Percentiles rank a stretch among this genome's conserved stretches.
phyloP scores from a whole-genome alignment of 2,329 filamentous ascomycete genomes.

The Diplodia mutila region DNA sequence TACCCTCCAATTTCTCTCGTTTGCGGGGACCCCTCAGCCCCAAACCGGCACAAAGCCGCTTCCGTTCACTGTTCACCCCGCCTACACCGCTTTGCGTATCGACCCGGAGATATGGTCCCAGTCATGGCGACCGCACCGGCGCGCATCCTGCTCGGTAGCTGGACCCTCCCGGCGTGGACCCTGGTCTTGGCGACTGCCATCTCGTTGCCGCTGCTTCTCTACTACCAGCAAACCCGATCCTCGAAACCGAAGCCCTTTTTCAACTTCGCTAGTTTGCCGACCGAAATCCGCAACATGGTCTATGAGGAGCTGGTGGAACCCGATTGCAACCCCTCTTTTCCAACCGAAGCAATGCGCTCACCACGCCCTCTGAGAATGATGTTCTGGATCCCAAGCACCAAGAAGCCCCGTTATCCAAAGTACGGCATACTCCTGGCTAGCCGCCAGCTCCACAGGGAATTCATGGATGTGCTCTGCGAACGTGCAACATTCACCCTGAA shows the following conservation, averaged over 20 bases:
- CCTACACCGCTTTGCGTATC: not conserved
- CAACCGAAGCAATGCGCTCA: slow-evolving; percentile 8
- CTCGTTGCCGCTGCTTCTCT: slow-evolving; percentile 25
- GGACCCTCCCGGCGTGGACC: slow-evolving; percentile 15
- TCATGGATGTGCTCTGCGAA: slow-evolving; percentile 40
- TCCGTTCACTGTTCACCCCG: not conserved
- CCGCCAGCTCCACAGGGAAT: slow-evolving; percentile 41
- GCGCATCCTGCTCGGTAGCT: not conserved
- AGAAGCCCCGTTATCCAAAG: slow-evolving; percentile 3
- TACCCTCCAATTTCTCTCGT: not conserved
- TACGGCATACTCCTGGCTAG: slow-evolving; percentile 34
- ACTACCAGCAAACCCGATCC: not conserved
- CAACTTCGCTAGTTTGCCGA: slow-evolving; percentile 27
- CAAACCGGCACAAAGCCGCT: not conserved
- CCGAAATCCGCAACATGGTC: slow-evolving; percentile 27
- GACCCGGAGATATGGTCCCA: not conserved
- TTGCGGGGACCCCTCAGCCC: not conserved
- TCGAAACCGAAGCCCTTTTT: slow-evolving; percentile 19
- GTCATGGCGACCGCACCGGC: not conserved
- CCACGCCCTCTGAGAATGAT: not conserved
- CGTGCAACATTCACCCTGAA: slow-evolving; percentile 38
- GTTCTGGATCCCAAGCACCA: not conserved
- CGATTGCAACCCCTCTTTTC: slow-evolving; percentile 7
- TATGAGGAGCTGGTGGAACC: slow-evolving; percentile 28
- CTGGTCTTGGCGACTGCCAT: slow-evolving; percentile 14